Evolutionary conservation across 208 protist species (phyloP).

Genomic region (Trichomonas vaginalis): DNA sequence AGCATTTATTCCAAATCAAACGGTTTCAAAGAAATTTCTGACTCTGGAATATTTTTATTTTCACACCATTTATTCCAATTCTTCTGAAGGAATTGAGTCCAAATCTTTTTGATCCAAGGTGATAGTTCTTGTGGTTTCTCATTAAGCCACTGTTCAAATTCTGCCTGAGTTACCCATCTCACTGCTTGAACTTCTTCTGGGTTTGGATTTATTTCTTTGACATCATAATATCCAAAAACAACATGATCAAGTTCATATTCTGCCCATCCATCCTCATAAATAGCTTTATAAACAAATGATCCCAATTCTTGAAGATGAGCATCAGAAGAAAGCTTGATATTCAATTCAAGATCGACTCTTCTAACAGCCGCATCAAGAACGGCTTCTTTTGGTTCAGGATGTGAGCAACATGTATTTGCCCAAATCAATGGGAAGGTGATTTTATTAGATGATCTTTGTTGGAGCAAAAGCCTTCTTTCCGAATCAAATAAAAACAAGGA

Average conservation of each 20-base stretch:
- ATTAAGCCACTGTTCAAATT: neutral
- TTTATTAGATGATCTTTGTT: neutral
- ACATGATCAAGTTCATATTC: neutral
- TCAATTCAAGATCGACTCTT: neutral
- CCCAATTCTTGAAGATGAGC: neutral
- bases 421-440: neutral
- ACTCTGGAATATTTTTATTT: neutral
- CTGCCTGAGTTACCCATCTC: neutral
- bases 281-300: neutral
- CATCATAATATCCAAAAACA: neutral
- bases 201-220: neutral
- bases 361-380: neutral
- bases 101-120: neutral
- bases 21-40: too few relatives aligned
- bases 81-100: neutral
- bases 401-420: neutral
- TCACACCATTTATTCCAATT: neutral
- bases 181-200: neutral
- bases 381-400: neutral
- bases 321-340: neutral
- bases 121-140: neutral
- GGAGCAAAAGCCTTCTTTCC: neutral
- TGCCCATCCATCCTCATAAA: neutral
- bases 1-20: too few relatives aligned
- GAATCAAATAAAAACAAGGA: neutral